Base-by-base conservation (phyloP, 768 basidiomycete species). In the Rossbeevera mucosa region DNA sequence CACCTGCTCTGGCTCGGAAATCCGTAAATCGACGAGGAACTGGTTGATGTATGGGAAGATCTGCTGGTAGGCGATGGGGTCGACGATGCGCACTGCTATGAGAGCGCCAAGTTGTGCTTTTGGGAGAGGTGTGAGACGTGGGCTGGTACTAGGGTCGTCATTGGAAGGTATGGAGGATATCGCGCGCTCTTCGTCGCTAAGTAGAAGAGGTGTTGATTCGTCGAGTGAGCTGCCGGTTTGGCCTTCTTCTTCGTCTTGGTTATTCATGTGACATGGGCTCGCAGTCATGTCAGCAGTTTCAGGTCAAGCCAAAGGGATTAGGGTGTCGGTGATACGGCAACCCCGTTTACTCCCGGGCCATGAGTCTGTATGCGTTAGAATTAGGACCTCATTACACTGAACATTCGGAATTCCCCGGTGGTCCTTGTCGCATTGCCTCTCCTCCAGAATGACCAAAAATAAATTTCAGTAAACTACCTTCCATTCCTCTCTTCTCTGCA, bases 1-100 rank as follows among this genome's bases (percentile, higher is more conserved):
- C 18, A 84, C 77, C 52, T 73, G 72, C 13, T 80, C 80, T 4
- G 76, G 76, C 56, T 81, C 73, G 14, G 81, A 80, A 26, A 84
- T 59, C 48, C 75, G 68, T 0, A 86, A 66, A 33, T 74, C 73
- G 11, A 70, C 71, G 47, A 87, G 76, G 65, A 85, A 78, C 62
- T 85, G 74, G 57, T 86, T 86, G 51, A 86, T 76, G 58, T 84
- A 87, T 2, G 85, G 84, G 48, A 78, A 78, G 30, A 86, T 76
- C 57, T 85, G 80, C 1, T 78, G 76, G 67, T 80, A 82, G 5
- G 77, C 75, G 18, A 86, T 72, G 14, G 83, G 81, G 55, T 84
- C 83, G 40, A 76, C 74, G 12, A 85, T 69, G 38, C 83, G 70
- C 7, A 80, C 72, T 30, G 72, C 58, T 51, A 81, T 25, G 13